A percentile compares a stretch with the other conserved stretches of the same genome.
phyloP scores from a whole-genome alignment of 768 basidiomycete species.

The Chalciporus sphaerocephalus region DNA sequence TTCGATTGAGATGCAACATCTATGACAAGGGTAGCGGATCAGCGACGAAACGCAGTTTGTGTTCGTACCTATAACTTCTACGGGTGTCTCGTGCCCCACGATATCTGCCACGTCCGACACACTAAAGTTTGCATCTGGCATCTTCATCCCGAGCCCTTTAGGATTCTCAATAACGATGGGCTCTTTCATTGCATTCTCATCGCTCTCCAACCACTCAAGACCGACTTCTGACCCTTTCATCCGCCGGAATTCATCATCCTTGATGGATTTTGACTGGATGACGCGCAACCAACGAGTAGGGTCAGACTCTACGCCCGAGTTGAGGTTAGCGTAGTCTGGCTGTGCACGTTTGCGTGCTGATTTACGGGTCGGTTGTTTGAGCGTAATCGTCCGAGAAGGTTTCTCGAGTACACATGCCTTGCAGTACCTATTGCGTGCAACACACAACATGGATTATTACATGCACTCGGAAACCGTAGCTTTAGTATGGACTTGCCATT shows the following conservation, averaged over 20 bases:
- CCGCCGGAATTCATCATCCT: slow-evolving; percentile 57
- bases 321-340: slow-evolving; percentile 76
- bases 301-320: slow-evolving; percentile 61
- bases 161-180: slow-evolving; percentile 77
- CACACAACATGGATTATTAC: slow-evolving; percentile 13
- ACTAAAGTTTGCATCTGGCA: slow-evolving; percentile 69
- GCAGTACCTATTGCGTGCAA: slow-evolving; percentile 58
- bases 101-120: slow-evolving; percentile 77
- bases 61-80: slow-evolving; percentile 86
- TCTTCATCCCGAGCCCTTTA: slow-evolving; percentile 85
- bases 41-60: background rate
- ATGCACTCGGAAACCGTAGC: slow-evolving; percentile 10
- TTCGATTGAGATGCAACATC: slow-evolving; percentile 89
- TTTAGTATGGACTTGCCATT: slow-evolving; percentile 52
- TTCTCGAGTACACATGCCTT: slow-evolving; percentile 56
- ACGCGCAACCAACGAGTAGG: slow-evolving; percentile 60
- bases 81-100: slow-evolving; percentile 70
- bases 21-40: slow-evolving; percentile 22
- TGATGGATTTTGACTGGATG: slow-evolving; percentile 63
- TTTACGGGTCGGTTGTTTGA: slow-evolving; percentile 77
- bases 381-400: slow-evolving; percentile 59
- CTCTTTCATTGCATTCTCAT: slow-evolving; percentile 71
- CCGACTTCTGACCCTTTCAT: slow-evolving; percentile 67
- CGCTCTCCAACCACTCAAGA: slow-evolving; percentile 68
- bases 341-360: slow-evolving; percentile 70